Conservation (phyloP, 208 protist genomes). For the Blastocrithidia nonstop region DNA sequence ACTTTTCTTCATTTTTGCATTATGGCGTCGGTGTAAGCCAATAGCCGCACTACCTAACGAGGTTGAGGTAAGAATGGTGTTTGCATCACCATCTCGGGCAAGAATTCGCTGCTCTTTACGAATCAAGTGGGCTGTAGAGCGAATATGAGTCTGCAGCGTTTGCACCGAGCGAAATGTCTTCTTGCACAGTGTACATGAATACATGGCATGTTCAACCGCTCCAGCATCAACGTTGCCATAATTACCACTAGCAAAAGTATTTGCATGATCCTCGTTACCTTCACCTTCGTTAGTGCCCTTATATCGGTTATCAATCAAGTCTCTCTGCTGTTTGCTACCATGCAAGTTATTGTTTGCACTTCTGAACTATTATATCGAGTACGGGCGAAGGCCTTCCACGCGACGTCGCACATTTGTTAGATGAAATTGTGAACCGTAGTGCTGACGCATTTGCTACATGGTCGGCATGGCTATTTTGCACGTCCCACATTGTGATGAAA, state of each 20-base stretch:
- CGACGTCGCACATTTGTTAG: slow-evolving; percentile 70
- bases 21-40: slow-evolving; percentile 75
- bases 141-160: slow-evolving; percentile 80
- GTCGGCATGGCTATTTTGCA: slow-evolving; percentile 49
- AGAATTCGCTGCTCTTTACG: slow-evolving; percentile 85
- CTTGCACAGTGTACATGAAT: slow-evolving; percentile 82
- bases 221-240: slow-evolving; percentile 9
- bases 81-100: slow-evolving; percentile 61
- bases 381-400: slow-evolving; percentile 58
- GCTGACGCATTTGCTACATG: slow-evolving; percentile 25
- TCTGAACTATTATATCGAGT: slow-evolving; percentile 51
- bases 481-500: slow-evolving; percentile 45
- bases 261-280: slow-evolving; percentile 7
- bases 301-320: slow-evolving; percentile 1
- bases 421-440: slow-evolving; percentile 74
- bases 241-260: slow-evolving; percentile 9
- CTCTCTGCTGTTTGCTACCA: slow-evolving; percentile 6
- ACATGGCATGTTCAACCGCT: no score
- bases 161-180: slow-evolving; percentile 82
- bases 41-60: slow-evolving; percentile 79
- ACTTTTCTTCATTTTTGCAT: slow-evolving; percentile 20
- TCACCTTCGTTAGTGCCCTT: slow-evolving; percentile 5
- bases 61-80: slow-evolving; percentile 63
- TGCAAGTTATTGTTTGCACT: slow-evolving; percentile 18
- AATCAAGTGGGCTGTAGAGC: slow-evolving; percentile 82